These are phyloP conservation scores for Yamadazyma sp. DNA, from an alignment of 1,139 yeast genomes.

Conservation along the genomic window DNA sequence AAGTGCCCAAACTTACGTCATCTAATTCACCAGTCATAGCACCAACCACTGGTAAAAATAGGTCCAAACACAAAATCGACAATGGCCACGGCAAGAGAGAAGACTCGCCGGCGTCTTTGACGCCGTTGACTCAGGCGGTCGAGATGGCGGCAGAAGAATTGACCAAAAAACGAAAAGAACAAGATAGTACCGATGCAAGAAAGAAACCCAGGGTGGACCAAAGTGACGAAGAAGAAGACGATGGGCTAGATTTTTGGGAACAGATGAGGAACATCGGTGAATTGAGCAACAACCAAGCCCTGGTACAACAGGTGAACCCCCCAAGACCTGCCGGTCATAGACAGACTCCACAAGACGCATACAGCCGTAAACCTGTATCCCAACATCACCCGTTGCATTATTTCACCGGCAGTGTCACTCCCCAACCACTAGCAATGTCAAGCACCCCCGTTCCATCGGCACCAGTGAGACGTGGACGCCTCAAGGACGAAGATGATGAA, in stretches of 20 bases:
- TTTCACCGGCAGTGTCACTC: slow-evolving; percentile 20
- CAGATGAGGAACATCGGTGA: slow-evolving; percentile 55
- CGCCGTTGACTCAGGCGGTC: slow-evolving; percentile 47
- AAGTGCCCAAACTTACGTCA: slow-evolving; percentile 67
- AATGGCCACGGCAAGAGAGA: slow-evolving; percentile 6
- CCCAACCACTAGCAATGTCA: slow-evolving; percentile 14
- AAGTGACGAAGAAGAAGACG: slow-evolving; percentile 25
- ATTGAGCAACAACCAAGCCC: slow-evolving; percentile 14
- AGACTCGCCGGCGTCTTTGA: slow-evolving; percentile 23
- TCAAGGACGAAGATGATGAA: slow-evolving; percentile 7
- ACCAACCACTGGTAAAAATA: neutral
- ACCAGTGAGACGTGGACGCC: neutral
- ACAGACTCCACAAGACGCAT: slow-evolving; percentile 4
- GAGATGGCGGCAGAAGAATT: slow-evolving; percentile 41
- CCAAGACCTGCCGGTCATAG: slow-evolving; percentile 22
- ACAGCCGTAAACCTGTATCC: slow-evolving; percentile 33
- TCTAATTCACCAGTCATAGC: slow-evolving; percentile 44
- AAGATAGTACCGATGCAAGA: slow-evolving; percentile 7
- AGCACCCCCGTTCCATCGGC: slow-evolving; percentile 2
- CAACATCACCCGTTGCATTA: slow-evolving; percentile 52
- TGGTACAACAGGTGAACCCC: neutral
- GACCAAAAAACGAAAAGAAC: slow-evolving; percentile 13
- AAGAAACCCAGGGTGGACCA: slow-evolving; percentile 18
- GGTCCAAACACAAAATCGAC: neutral
- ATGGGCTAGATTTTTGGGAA: slow-evolving; percentile 70